A percentile compares a stretch with the other conserved stretches of the same genome.
These are phyloP conservation scores for Nephromyces sp. DNA, from an alignment of 169 alveolate genomes.

Conservation along the genomic window DNA sequence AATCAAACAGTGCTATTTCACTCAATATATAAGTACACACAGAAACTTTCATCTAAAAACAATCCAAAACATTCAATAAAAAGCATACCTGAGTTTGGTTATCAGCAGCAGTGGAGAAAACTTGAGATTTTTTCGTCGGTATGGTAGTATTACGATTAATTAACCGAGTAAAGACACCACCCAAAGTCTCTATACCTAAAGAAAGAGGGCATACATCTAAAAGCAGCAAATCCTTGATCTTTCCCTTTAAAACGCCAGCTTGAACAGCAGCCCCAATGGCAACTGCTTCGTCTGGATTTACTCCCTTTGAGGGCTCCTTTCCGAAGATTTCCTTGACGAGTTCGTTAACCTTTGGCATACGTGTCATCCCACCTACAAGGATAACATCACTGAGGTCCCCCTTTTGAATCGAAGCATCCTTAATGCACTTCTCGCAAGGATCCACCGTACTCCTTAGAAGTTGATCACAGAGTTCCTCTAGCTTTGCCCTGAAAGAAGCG, in stretches of 20 bases:
- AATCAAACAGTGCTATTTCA: too few species aligned
- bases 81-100: conserved; percentile 79
- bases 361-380: conserved; percentile 97
- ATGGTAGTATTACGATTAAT: conserved; percentile 95
- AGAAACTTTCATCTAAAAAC: neutral
- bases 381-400: conserved; percentile 87
- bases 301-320: conserved; percentile 87
- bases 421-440: conserved; percentile 89
- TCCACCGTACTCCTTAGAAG: conserved; percentile 82
- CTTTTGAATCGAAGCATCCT: conserved; percentile 84
- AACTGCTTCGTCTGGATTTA: conserved; percentile 99
- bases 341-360: conserved; percentile 94
- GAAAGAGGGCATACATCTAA: conserved; percentile 92
- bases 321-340: conserved; percentile 80
- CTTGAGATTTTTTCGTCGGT: conserved; percentile 95
- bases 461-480: neutral
- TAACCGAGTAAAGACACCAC: conserved; percentile 91
- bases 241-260: conserved; percentile 95
- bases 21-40: too few species aligned
- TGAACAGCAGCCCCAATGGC: conserved; percentile 99
- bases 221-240: conserved; percentile 88
- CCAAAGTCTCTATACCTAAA: conserved; percentile 88
- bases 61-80: neutral
- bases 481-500: neutral
- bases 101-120: conserved; percentile 95